Percentiles rank a stretch among this genome's conserved stretches.
Evolutionary conservation across 768 basidiomycete species (phyloP).

Genomic region (Dacryopinax spathularia): DNA sequence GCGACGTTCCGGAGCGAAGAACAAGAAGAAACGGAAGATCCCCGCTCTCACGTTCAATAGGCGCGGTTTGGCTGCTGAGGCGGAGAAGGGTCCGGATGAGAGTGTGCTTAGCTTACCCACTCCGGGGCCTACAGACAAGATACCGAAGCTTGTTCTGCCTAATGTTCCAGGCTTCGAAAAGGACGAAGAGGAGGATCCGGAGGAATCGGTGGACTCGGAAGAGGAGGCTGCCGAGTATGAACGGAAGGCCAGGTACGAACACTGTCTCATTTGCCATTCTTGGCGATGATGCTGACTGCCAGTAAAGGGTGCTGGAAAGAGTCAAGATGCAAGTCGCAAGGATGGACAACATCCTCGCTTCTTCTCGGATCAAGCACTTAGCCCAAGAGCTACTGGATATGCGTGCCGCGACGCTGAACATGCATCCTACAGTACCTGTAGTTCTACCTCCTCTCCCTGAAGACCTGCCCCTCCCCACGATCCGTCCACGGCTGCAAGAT

Average conservation of each 20-base stretch:
- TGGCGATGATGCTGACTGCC: background rate
- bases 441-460: background rate
- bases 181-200: background rate
- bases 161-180: background rate
- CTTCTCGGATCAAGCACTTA: background rate
- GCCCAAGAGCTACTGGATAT: background rate
- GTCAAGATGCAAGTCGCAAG: background rate
- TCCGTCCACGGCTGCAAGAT: too few relatives aligned
- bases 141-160: background rate
- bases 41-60: slow-evolving; percentile 2
- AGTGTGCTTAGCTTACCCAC: background rate
- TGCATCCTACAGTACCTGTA: background rate
- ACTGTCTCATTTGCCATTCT: background rate
- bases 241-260: background rate
- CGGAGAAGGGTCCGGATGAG: background rate
- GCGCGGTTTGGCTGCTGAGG: background rate
- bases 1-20: slow-evolving; percentile 7
- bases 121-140: background rate
- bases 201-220: background rate
- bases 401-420: background rate
- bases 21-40: slow-evolving; percentile 17
- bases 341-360: slow-evolving; percentile 1
- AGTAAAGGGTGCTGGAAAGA: background rate
- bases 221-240: slow-evolving; percentile 2
- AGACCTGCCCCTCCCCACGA: background rate